phyloP scores from a whole-genome alignment of 371 early-diverging fungal genomes.

The Apophysomyces elegans region DNA sequence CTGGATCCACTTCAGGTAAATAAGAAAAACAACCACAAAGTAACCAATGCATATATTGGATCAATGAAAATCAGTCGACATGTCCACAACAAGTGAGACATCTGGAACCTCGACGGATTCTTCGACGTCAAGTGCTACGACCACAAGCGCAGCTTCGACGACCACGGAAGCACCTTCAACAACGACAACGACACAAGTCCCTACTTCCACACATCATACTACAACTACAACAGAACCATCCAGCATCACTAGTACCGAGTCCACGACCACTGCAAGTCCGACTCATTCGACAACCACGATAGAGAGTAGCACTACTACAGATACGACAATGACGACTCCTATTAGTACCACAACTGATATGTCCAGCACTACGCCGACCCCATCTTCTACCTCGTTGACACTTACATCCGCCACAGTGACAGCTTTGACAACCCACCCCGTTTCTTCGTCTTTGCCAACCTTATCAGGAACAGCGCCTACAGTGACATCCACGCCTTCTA shows the following conservation, averaged over 20 bases:
- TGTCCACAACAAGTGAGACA: background rate
- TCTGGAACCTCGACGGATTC: background rate
- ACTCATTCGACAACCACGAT: no score
- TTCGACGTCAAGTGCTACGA: background rate
- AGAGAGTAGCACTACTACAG: background rate
- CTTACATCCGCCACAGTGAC: conserved; percentile 1
- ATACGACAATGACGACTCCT: background rate
- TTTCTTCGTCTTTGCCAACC: background rate
- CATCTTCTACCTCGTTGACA: background rate
- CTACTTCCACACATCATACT: background rate
- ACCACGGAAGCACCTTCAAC: background rate
- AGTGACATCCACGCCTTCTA: background rate
- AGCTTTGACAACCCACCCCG: background rate
- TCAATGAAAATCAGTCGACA: background rate
- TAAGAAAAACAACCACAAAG: background rate
- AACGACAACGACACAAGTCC: background rate
- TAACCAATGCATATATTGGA: background rate
- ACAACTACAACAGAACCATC: background rate
- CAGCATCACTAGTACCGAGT: background rate
- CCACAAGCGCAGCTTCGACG: background rate
- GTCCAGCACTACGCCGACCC: background rate
- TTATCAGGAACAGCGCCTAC: conserved; percentile 2
- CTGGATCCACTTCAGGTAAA: conserved; percentile 2
- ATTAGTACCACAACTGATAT: background rate
- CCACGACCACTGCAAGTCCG: background rate